These are phyloP conservation scores for Pseudogymnoascus sp. DNA, from an alignment of 2,329 filamentous ascomycete species.

Conservation along the genomic window DNA sequence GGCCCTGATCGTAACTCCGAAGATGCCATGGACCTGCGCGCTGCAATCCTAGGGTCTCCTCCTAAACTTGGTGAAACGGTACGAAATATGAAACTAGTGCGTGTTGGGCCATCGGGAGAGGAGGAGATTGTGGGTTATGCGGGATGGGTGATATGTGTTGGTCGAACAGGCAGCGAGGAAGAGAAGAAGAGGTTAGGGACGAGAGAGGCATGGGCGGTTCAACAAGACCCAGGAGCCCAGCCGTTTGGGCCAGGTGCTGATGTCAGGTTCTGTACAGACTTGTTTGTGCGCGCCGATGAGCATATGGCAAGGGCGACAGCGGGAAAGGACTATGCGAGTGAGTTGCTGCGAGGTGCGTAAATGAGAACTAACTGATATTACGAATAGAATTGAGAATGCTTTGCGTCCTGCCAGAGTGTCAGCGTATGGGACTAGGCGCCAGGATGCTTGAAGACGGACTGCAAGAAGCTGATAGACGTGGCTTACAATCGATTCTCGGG, in stretches of 20 bases:
- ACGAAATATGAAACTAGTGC: constrained; percentile 7
- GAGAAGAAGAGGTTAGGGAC: neutral
- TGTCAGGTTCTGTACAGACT: constrained; percentile 22
- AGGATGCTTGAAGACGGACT: constrained; percentile 20
- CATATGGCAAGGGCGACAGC: constrained; percentile 17
- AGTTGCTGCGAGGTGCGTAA: constrained; percentile 9
- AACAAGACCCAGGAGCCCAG: neutral
- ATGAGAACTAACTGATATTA: neutral
- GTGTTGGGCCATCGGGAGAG: constrained; percentile 13
- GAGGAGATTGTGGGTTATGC: constrained; percentile 18
- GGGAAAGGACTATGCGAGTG: constrained; percentile 21
- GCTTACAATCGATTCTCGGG: constrained; percentile 22
- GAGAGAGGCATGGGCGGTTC: neutral
- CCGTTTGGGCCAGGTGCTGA: constrained; percentile 19
- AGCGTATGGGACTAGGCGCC: constrained; percentile 22
- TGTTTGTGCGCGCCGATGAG: constrained; percentile 20
- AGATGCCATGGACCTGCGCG: constrained; percentile 12
- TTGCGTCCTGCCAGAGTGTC: constrained; percentile 18
- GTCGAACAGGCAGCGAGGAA: neutral
- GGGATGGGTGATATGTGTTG: constrained; percentile 15
- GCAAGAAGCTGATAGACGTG: constrained; percentile 15
- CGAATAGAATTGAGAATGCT: constrained; percentile 20
- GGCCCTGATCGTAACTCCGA: constrained; percentile 14
- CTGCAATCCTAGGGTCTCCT: neutral
- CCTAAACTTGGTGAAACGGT: neutral